These are phyloP conservation scores for Solanum pinnatisectum DNA, from an alignment of 257 asterid species.

Conservation along the genomic window DNA sequence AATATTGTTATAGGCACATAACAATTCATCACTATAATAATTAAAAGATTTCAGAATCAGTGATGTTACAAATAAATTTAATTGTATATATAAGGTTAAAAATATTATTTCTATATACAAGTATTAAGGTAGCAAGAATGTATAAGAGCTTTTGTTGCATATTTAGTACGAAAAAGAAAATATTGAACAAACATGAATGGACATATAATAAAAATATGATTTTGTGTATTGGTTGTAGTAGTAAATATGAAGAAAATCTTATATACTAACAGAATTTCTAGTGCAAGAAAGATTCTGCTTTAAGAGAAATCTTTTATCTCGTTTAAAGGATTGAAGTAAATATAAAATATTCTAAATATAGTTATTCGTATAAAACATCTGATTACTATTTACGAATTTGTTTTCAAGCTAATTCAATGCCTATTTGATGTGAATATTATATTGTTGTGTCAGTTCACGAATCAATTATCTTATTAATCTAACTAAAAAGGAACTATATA, in stretches of 20 bases:
- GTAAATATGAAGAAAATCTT: not conserved
- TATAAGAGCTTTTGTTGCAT: not conserved
- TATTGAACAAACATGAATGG: not conserved
- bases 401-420: not conserved
- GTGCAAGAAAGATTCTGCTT: not conserved
- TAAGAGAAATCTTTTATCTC: not conserved
- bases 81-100: not conserved
- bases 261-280: no score
- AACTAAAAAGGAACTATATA: not conserved
- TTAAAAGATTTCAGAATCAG: not conserved
- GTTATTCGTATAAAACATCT: not conserved
- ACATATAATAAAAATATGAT: not conserved
- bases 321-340: not conserved
- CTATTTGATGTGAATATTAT: not conserved
- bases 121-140: not conserved
- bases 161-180: not conserved
- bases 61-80: not conserved
- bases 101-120: not conserved
- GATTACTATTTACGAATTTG: not conserved
- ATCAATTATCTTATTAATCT: not conserved
- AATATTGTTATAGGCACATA: not conserved
- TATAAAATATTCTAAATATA: not conserved
- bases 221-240: not conserved
- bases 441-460: rapidly evolving
- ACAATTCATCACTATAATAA: not conserved